Conservation (phyloP, 331 rosid species). For the Malus hybrid region DNA sequence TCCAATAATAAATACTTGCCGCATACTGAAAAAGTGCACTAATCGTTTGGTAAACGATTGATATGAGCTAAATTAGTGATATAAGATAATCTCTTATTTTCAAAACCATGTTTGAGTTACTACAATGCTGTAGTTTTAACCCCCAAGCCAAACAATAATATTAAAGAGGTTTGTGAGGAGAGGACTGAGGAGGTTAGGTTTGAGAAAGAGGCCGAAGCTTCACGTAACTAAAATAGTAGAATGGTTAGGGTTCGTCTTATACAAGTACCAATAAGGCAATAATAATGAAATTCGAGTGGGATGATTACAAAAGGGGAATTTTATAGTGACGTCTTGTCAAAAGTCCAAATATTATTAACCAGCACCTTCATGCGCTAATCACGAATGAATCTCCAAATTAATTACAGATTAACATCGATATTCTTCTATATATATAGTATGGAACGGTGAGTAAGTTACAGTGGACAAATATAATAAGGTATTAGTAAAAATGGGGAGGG, state of each 20-base stretch:
- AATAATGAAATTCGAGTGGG: neutral
- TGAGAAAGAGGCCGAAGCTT: neutral
- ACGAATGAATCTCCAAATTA: neutral
- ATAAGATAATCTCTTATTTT: too few relatives aligned
- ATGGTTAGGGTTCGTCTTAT: neutral
- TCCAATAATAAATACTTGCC: too few relatives aligned
- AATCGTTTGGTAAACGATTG: too few relatives aligned
- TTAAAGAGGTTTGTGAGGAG: too few relatives aligned
- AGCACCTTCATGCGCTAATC: neutral
- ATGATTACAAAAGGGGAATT: neutral
- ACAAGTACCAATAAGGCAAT: neutral
- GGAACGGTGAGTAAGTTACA: neutral
- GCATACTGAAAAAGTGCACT: too few relatives aligned
- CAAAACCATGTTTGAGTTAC: too few relatives aligned
- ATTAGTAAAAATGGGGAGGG: slow-evolving; percentile 35
- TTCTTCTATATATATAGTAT: neutral
- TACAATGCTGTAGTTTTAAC: too few relatives aligned
- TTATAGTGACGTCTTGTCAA: slow-evolving; percentile 8
- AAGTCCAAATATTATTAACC: neutral
- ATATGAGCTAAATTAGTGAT: too few relatives aligned
- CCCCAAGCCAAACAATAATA: too few relatives aligned
- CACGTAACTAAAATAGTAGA: neutral
- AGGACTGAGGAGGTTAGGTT: too few relatives aligned
- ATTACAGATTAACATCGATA: neutral
- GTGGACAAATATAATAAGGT: neutral